A percentile compares a stretch with the other conserved stretches of the same genome.
phyloP scores from a whole-genome alignment of 2,329 filamentous ascomycete genomes.

The Ascochyta fabae region DNA sequence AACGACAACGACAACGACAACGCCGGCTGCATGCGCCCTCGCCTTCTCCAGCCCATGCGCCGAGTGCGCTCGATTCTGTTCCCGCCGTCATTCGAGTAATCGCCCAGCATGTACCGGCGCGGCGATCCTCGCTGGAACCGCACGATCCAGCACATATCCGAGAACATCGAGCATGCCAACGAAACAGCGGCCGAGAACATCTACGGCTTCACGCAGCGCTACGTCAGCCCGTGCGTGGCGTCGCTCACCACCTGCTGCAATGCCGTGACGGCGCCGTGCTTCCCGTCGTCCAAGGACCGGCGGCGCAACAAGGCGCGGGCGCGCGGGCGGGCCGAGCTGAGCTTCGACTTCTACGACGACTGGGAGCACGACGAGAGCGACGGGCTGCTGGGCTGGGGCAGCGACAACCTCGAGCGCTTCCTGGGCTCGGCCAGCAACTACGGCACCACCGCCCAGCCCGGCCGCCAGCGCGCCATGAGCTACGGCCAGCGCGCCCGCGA shows the following conservation, averaged over 20 bases:
- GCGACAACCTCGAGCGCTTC: conserved; percentile 84
- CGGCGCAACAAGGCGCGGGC: conserved; percentile 69
- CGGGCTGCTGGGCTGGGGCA: conserved; percentile 75
- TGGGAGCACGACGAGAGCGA: conserved; percentile 77
- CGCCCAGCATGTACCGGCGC: conserved; percentile 62
- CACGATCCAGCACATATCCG: conserved; percentile 89
- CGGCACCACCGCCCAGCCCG: conserved; percentile 63
- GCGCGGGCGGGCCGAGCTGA: conserved; percentile 74
- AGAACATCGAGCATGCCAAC: conserved; percentile 88
- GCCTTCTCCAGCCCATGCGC: conserved; percentile 19
- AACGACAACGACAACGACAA: background rate
- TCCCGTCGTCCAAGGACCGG: conserved; percentile 77
- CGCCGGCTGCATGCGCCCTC: conserved; percentile 34
- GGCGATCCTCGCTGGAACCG: conserved; percentile 87
- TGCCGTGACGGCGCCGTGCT: conserved; percentile 72
- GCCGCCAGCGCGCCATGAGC: conserved; percentile 82
- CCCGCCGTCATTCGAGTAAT: background rate
- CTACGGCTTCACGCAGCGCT: conserved; percentile 86
- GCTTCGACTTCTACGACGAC: conserved; percentile 97
- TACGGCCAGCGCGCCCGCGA: conserved; percentile 73
- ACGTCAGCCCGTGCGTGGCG: conserved; percentile 79
- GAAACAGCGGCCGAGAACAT: conserved; percentile 90
- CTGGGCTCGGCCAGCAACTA: conserved; percentile 71
- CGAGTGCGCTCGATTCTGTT: background rate
- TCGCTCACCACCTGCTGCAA: conserved; percentile 71